phyloP scores from a whole-genome alignment of 73 alveolate genomes.

The Blepharisma japonicum region DNA sequence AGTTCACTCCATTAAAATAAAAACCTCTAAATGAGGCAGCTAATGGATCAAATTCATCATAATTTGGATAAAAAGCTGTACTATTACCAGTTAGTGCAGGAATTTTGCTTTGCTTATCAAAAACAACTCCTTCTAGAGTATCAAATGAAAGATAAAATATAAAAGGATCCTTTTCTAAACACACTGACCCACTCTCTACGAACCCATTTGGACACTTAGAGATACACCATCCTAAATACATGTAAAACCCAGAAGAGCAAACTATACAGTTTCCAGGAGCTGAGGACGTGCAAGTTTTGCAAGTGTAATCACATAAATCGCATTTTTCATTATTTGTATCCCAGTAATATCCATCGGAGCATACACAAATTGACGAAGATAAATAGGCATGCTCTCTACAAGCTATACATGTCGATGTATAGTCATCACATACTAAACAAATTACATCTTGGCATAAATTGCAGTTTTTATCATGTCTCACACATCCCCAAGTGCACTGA shows the following conservation, averaged over 20 bases:
- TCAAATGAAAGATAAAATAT: neutral
- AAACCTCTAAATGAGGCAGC: neutral
- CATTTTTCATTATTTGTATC: neutral
- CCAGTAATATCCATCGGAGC: constrained; percentile 9
- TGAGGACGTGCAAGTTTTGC: neutral
- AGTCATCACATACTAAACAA: neutral
- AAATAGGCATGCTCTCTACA: too few relatives aligned
- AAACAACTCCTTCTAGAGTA: neutral
- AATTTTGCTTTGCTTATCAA: neutral
- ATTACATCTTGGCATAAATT: neutral
- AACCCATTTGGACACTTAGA: constrained; percentile 1
- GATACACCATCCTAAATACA: neutral
- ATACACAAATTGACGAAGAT: neutral
- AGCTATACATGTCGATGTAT: neutral
- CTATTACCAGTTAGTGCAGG: neutral
- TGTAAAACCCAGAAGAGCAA: neutral
- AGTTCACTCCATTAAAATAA: neutral
- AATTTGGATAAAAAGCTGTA: constrained; percentile 12
- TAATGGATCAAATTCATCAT: neutral
- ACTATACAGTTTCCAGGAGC: neutral
- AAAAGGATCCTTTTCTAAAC: neutral
- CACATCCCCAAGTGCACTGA: constrained; percentile 14
- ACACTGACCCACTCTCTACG: neutral
- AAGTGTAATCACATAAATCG: neutral
- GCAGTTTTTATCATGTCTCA: constrained; percentile 5